Evolutionary conservation across 352 stramenopile species (phyloP).

Genomic region (Pythium brachiatum): DNA sequence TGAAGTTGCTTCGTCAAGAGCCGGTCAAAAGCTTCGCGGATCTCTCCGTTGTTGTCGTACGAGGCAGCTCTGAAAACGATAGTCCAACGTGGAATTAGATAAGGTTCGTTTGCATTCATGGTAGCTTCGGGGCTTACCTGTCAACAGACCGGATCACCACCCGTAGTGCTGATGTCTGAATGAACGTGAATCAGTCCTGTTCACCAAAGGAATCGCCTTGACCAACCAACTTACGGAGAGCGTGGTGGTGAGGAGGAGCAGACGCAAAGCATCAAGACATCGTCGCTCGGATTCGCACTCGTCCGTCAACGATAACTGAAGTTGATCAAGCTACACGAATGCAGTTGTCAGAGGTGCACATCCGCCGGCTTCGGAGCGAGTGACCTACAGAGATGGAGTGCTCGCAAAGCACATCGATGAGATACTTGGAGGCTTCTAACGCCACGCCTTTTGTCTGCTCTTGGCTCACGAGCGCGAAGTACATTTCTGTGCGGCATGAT

Average conservation of each 20-base stretch:
- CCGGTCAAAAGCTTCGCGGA: constrained; percentile 6
- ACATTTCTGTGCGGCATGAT: constrained; percentile 4
- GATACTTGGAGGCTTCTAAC: neutral
- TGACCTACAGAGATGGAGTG: constrained; percentile 1
- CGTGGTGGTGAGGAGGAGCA: constrained; percentile 9
- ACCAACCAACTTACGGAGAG: constrained; percentile 6
- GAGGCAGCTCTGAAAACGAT: neutral
- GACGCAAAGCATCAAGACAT: constrained; percentile 14
- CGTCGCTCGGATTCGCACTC: constrained; percentile 11
- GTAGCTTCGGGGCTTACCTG: neutral
- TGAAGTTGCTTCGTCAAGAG: constrained; percentile 24
- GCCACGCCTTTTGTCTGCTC: neutral
- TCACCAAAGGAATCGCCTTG: neutral
- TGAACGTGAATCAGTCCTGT: neutral
- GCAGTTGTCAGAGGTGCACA: neutral
- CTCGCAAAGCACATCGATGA: constrained; percentile 8
- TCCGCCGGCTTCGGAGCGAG: neutral
- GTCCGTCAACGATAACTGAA: constrained; percentile 9
- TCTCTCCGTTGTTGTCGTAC: neutral
- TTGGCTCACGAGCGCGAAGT: constrained; percentile 18
- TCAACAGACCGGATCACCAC: constrained; percentile 14
- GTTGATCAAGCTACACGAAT: constrained; percentile 8
- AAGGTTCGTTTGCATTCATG: neutral
- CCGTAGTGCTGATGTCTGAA: constrained; percentile 7
- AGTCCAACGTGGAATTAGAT: neutral